Percentiles rank a stretch among this genome's conserved stretches.
phyloP scores from a whole-genome alignment of 1,284 basidiomycete species.

The Xerocomus nothofagi region DNA sequence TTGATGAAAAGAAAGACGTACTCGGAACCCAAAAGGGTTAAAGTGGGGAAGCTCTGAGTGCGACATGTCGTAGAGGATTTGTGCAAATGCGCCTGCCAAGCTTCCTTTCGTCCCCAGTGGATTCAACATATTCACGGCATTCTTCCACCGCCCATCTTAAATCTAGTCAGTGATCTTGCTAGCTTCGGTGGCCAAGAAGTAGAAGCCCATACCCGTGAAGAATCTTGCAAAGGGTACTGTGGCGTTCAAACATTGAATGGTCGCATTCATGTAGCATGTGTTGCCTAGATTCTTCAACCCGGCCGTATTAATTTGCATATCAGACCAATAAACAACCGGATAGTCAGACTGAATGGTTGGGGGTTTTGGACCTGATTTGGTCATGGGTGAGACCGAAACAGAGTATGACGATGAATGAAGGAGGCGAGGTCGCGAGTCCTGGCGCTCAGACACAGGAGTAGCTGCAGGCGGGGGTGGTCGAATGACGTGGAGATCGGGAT shows the following conservation, averaged over 20 bases:
- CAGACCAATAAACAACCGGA: conserved; percentile 78
- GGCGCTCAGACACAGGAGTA: conserved; percentile 62
- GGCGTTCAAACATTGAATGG: conserved; percentile 92
- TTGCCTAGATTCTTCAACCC: conserved; percentile 97
- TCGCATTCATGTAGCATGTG: conserved; percentile 99
- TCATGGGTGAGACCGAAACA: conserved; percentile 20
- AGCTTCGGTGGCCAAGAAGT: not conserved
- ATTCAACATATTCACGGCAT: conserved; percentile 86
- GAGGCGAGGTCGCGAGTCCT: conserved; percentile 61
- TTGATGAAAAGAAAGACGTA: conserved; percentile 40
- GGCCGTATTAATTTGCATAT: conserved; percentile 76
- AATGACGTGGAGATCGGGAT: conserved; percentile 72
- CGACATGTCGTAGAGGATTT: conserved; percentile 86
- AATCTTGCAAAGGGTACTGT: conserved; percentile 89
- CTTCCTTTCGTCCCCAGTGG: conserved; percentile 87
- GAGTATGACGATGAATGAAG: conserved; percentile 36
- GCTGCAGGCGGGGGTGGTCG: conserved; percentile 79
- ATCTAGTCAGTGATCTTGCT: conserved; percentile 5
- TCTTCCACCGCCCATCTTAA: conserved; percentile 84
- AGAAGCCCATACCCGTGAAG: conserved; percentile 71
- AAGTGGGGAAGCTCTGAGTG: conserved; percentile 83
- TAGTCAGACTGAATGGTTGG: conserved; percentile 71
- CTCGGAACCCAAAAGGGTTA: conserved; percentile 84
- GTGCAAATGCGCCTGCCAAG: conserved; percentile 82
- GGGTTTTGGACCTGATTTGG: conserved; percentile 40